Conservation (phyloP, 108 stramenopile species). For the Nitzschia palea region DNA sequence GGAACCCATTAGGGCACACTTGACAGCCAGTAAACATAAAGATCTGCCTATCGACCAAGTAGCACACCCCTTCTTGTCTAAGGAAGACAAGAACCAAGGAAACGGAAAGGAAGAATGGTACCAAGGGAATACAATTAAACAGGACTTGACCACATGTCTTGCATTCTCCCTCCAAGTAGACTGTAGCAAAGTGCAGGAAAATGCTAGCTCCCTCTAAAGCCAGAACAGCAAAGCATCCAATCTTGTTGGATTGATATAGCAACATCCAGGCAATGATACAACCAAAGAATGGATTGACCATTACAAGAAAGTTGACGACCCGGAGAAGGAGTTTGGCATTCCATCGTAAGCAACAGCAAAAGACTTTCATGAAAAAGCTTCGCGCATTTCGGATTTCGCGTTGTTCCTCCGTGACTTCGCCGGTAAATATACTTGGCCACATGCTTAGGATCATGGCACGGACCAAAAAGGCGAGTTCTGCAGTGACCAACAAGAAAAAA, state of each 20-base stretch:
- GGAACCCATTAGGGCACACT: constrained; percentile 14
- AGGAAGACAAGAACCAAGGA: constrained; percentile 16
- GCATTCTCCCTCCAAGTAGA: constrained; percentile 23
- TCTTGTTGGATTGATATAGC: constrained; percentile 30
- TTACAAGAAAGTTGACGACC: constrained; percentile 13
- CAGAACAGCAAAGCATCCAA: constrained; percentile 21
- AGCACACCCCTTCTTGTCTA: constrained; percentile 36
- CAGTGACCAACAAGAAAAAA: constrained; percentile 20
- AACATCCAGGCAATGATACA: constrained; percentile 39
- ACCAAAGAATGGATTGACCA: constrained; percentile 37
- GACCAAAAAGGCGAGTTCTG: constrained; percentile 15
- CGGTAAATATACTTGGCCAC: constrained; percentile 20
- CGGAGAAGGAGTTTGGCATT: constrained; percentile 9
- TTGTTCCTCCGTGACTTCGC: neutral
- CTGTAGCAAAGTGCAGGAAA: constrained; percentile 23
- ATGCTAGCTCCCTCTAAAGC: constrained; percentile 30
- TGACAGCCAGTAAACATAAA: constrained; percentile 30
- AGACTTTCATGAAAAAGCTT: neutral
- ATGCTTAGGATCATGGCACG: constrained; percentile 25
- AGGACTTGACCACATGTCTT: constrained; percentile 3
- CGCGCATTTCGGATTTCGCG: neutral
- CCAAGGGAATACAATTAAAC: constrained; percentile 15
- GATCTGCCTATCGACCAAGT: constrained; percentile 8
- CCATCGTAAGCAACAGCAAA: constrained; percentile 19
- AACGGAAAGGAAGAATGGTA: constrained; percentile 30